A percentile compares a stretch with the other conserved stretches of the same genome.
These are phyloP conservation scores for Edaphochlamys debaryana DNA, from an alignment of 139 green algal species.

Conservation along the genomic window DNA sequence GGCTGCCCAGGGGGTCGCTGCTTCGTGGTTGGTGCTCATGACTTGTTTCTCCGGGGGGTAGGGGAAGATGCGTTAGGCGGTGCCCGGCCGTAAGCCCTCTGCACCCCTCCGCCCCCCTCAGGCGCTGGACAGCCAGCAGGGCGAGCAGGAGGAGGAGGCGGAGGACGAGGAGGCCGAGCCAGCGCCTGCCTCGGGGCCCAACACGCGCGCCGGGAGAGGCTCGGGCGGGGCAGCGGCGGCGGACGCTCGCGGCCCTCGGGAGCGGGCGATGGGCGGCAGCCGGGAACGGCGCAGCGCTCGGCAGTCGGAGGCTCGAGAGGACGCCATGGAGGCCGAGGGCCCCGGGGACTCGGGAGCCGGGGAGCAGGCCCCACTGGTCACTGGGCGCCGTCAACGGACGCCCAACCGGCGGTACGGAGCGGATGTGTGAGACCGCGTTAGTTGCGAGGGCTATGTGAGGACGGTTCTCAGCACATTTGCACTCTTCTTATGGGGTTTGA, in stretches of 20 bases:
- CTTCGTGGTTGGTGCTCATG: no score
- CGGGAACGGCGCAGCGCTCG: neutral
- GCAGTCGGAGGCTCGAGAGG: neutral
- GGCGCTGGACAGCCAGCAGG: slow-evolving; percentile 30
- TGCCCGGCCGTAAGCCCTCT: neutral
- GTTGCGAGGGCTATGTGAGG: no score
- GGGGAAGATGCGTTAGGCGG: no score
- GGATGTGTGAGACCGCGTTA: no score
- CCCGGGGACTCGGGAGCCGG: neutral
- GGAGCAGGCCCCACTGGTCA: neutral
- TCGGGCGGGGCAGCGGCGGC: neutral
- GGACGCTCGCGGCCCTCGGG: no score
- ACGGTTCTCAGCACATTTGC: no score
- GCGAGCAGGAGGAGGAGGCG: neutral
- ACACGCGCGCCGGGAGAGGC: neutral
- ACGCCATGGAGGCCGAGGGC: neutral
- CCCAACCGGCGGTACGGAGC: neutral
- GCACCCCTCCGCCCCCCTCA: neutral
- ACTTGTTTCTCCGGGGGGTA: no score
- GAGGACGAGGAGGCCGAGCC: neutral
- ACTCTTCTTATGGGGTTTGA: no score
- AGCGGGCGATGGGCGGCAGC: neutral
- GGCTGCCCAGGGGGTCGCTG: no score
- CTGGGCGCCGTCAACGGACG: neutral
- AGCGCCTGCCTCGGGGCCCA: no score